phyloP scores from a whole-genome alignment of 2,329 filamentous ascomycete species.

The Harringtonia aguacate region DNA sequence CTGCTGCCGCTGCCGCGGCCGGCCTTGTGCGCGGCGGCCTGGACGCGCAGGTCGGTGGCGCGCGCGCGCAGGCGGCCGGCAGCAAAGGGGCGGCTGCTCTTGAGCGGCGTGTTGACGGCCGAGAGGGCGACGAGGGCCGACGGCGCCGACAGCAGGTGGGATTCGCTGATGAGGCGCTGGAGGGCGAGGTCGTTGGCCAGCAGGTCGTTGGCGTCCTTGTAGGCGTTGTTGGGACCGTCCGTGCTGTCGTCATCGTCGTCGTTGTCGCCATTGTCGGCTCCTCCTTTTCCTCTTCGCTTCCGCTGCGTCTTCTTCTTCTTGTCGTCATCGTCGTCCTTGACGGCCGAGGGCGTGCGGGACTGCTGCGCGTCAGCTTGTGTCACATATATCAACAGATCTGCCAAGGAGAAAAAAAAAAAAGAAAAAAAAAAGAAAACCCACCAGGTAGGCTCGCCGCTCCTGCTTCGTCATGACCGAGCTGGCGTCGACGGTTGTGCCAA shows the following conservation, averaged over 20 bases:
- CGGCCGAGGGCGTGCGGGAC: constrained; percentile 33
- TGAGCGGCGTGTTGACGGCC: constrained; percentile 21
- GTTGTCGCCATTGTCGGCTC: background rate
- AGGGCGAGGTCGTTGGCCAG: constrained; percentile 88
- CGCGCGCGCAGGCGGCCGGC: constrained; percentile 66
- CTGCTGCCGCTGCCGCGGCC: constrained; percentile 47
- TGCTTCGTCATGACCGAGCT: constrained; percentile 44
- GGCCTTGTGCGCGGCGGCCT: constrained; percentile 67
- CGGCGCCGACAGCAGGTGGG: constrained; percentile 63
- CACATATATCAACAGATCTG: no score
- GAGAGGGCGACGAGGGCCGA: constrained; percentile 25
- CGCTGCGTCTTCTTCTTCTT: no score
- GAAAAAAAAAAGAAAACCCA: constrained; percentile 13
- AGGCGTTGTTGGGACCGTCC: constrained; percentile 21
- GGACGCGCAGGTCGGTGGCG: constrained; percentile 74
- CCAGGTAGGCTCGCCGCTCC: constrained; percentile 74
- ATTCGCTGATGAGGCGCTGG: constrained; percentile 83
- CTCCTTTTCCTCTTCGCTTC: background rate
- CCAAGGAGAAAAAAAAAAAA: background rate
- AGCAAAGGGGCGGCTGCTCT: constrained; percentile 28
- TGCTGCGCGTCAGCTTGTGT: constrained; percentile 24
- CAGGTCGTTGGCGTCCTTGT: constrained; percentile 53
- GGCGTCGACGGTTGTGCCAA: constrained; percentile 18
- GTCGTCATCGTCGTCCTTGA: background rate
- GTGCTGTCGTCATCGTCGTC: constrained; percentile 9